Evolutionary conservation across 306 rosid species (phyloP).

Genomic region (Macrotyloma uniflorum): DNA sequence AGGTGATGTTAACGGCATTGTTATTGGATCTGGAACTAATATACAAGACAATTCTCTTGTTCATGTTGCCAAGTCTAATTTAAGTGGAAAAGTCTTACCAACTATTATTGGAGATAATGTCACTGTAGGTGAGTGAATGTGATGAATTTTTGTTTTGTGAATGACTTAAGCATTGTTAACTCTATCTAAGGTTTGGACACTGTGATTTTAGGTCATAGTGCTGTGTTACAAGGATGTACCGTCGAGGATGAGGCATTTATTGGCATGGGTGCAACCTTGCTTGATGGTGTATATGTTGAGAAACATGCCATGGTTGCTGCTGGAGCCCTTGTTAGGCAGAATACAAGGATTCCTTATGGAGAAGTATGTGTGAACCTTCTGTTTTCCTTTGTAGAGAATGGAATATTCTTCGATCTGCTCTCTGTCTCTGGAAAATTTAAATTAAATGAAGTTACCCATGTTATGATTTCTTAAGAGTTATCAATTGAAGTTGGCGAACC

Average conservation of each 20-base stretch:
- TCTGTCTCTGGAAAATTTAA: not conserved
- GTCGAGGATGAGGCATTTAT: conserved; percentile 97
- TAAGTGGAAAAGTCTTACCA: conserved; percentile 90
- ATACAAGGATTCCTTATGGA: conserved; percentile 89
- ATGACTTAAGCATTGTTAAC: conserved; percentile 15
- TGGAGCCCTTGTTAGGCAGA: conserved; percentile 95
- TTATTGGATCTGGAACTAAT: conserved; percentile 83
- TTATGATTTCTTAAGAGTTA: conserved; percentile 6
- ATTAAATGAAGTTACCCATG: conserved; percentile 16
- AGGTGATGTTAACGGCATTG: conserved; percentile 56
- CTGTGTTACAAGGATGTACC: conserved; percentile 91
- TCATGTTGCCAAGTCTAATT: conserved; percentile 86
- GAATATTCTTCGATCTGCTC: not conserved
- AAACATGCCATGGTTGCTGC: conserved; percentile 96
- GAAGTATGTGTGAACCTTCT: conserved; percentile 67
- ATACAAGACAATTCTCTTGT: conserved; percentile 97
- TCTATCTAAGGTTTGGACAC: conserved; percentile 31
- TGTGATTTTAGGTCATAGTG: conserved; percentile 73
- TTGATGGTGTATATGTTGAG: conserved; percentile 89
- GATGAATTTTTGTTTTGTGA: conserved; percentile 33
- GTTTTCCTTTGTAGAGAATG: not conserved
- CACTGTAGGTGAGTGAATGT: conserved; percentile 76
- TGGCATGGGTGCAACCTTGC: conserved; percentile 94
- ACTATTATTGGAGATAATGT: conserved; percentile 91
- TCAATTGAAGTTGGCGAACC: not conserved